Conservation (phyloP, 805 yeast genomes). For the Maudiozyma barnettii region DNA sequence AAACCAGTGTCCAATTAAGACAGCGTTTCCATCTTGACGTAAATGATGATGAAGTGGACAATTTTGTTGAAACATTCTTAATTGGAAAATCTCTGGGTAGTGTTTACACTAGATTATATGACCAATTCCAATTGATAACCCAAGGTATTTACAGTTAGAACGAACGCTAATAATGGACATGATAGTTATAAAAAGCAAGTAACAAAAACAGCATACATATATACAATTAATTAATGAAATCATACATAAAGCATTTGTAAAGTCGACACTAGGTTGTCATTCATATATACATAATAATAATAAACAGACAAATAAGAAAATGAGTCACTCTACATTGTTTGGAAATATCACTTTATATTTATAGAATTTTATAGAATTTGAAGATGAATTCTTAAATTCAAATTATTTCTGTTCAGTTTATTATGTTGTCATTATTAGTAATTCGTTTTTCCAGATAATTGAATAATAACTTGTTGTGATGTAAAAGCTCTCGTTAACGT, state of each 20-base stretch:
- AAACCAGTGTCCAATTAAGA: constrained; percentile 65
- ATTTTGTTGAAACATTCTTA: constrained; percentile 66
- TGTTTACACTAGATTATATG: constrained; percentile 83
- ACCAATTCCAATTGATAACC: constrained; percentile 87
- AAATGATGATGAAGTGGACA: constrained; percentile 52
- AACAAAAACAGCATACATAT: background rate
- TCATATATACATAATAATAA: no score
- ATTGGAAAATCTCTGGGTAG: constrained; percentile 80
- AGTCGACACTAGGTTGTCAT: background rate
- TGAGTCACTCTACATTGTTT: no score
- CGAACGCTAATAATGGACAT: background rate
- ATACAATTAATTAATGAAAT: background rate
- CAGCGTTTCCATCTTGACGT: constrained; percentile 78
- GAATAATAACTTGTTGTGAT: no score
- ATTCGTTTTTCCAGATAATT: no score
- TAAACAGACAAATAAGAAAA: no score
- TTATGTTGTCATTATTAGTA: no score
- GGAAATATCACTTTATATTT: no score
- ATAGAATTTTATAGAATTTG: no score
- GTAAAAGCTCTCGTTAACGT: no score
- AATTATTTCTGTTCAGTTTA: no score
- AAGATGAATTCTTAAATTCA: no score
- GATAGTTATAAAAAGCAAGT: background rate
- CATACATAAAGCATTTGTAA: background rate
- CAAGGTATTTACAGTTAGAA: constrained; percentile 79